phyloP scores from a whole-genome alignment of 2,329 filamentous ascomycete genomes.

The Fusarium subtropicale region DNA sequence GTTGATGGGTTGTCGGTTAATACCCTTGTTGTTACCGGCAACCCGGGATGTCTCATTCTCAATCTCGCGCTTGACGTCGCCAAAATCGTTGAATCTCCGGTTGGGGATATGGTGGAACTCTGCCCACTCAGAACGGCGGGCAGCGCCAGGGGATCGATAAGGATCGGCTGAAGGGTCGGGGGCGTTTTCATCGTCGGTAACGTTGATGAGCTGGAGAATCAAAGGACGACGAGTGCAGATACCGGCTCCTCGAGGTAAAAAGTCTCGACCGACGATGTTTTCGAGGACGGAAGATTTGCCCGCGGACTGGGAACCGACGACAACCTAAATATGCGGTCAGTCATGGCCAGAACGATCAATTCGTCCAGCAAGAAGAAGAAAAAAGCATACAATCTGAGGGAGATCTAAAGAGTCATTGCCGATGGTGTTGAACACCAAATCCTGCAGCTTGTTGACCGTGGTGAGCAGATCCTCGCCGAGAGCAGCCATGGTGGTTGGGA shows the following conservation, averaged over 20 bases:
- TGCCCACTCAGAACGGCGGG: constrained; percentile 79
- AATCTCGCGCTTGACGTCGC: constrained; percentile 94
- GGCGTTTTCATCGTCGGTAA: constrained; percentile 79
- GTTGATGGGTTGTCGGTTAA: constrained; percentile 97
- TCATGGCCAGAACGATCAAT: constrained; percentile 24
- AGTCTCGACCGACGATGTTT: constrained; percentile 98
- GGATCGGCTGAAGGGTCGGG: constrained; percentile 74
- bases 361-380: constrained; percentile 17
- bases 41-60: constrained; percentile 96
- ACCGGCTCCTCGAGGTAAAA: constrained; percentile 93
- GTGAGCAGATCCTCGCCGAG: constrained; percentile 94
- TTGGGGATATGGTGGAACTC: constrained; percentile 97
- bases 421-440: constrained; percentile 99
- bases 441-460: constrained; percentile 98
- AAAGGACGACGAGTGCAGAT: constrained; percentile 95
- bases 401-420: constrained; percentile 98
- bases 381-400: constrained; percentile 87
- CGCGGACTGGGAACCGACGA: constrained; percentile 97
- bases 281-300: constrained; percentile 98
- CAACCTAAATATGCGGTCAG: constrained; percentile 72
- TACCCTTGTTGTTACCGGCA: constrained; percentile 94
- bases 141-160: constrained; percentile 81
- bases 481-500: constrained; percentile 77
- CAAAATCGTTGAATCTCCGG: constrained; percentile 89
- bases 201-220: constrained; percentile 98